A percentile compares a stretch with the other conserved stretches of the same genome.
Evolutionary conservation across 768 basidiomycete species (phyloP).

Genomic region (Pisolithus tinctorius): DNA sequence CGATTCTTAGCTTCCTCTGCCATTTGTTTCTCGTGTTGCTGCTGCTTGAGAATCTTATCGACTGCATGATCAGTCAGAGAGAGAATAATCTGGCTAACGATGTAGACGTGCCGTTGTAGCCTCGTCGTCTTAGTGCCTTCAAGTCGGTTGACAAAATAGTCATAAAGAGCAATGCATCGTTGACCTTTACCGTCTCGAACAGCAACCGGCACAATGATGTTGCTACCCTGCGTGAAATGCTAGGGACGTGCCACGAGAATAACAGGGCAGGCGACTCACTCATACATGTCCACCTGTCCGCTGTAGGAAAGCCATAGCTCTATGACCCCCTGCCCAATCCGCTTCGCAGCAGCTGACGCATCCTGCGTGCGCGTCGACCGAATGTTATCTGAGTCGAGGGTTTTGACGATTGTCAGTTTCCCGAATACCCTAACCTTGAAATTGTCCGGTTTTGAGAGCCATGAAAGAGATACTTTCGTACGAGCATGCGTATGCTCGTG

Average conservation of each 20-base stretch:
- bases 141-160: conserved; percentile 92
- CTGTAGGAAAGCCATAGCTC: conserved; percentile 74
- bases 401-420: conserved; percentile 57
- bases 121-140: conserved; percentile 70
- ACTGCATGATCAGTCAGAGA: conserved; percentile 38
- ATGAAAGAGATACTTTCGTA: conserved; percentile 53
- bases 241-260: neutral
- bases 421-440: conserved; percentile 66
- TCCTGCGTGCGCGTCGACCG: conserved; percentile 52
- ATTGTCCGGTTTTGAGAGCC: conserved; percentile 58
- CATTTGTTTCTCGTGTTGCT: conserved; percentile 58
- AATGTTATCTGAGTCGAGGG: conserved; percentile 45
- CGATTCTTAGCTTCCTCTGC: conserved; percentile 38
- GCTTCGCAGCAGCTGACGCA: conserved; percentile 65
- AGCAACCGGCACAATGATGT: conserved; percentile 74
- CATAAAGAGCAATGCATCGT: conserved; percentile 86
- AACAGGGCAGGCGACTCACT: conserved; percentile 47
- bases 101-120: conserved; percentile 66
- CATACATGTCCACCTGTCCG: conserved; percentile 81
- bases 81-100: neutral
- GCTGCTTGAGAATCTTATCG: conserved; percentile 84
- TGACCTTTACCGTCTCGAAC: conserved; percentile 71
- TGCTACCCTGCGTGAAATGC: conserved; percentile 54
- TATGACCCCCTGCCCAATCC: conserved; percentile 51
- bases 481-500: conserved; percentile 77